Evolutionary conservation across 257 asterid genomes (phyloP).

Genomic region (Petunia secreta): DNA sequence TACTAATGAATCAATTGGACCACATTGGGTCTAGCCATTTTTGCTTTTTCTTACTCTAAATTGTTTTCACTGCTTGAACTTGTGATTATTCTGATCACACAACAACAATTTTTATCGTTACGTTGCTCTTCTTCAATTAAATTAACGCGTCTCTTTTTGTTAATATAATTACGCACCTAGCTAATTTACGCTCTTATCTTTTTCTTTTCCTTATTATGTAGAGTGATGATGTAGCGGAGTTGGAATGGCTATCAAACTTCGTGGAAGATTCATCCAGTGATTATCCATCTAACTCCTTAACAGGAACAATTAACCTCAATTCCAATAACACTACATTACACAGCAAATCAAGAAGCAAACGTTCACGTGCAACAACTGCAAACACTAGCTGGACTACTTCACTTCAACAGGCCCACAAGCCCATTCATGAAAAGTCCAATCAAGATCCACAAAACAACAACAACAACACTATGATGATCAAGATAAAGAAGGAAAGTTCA

Average conservation of each 20-base stretch:
- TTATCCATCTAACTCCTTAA: constrained; percentile 45
- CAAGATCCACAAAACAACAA: constrained; percentile 10
- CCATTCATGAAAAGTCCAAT: background rate
- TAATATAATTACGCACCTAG: too few species aligned
- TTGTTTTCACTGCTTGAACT: too few species aligned
- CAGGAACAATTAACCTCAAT: constrained; percentile 28
- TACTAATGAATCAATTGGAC: too few species aligned
- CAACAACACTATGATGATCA: background rate
- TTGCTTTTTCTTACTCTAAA: too few species aligned
- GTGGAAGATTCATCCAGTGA: constrained; percentile 66
- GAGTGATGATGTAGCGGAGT: constrained; percentile 72
- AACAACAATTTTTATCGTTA: too few species aligned
- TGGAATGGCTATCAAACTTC: constrained; percentile 76
- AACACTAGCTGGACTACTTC: constrained; percentile 25
- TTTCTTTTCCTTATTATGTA: background rate
- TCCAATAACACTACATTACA: constrained; percentile 33
- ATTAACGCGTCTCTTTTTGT: too few species aligned
- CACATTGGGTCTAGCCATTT: too few species aligned
- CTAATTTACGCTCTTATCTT: background rate
- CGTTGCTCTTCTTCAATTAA: too few species aligned
- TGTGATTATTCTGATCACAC: too few species aligned
- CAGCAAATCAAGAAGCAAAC: constrained; percentile 52
- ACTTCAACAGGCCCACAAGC: background rate
- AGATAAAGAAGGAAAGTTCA: constrained; percentile 24
- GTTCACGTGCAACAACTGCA: constrained; percentile 40